Evolutionary conservation across 148 eudicot species (phyloP).

Genomic region (Amaranthus palmeri): DNA sequence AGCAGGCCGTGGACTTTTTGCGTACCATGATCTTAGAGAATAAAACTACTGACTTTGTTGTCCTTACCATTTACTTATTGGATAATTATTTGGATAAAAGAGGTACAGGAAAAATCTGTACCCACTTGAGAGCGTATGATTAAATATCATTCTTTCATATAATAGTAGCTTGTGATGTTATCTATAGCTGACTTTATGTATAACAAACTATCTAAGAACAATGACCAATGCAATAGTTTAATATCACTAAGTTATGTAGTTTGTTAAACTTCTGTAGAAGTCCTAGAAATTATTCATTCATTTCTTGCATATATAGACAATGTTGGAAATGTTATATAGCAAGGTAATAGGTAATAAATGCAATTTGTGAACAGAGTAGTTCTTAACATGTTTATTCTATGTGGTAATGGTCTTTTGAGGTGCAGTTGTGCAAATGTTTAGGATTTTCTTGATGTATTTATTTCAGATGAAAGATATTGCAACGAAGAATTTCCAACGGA

Average conservation of each 20-base stretch:
- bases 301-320: background rate
- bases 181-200: too few species aligned
- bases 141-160: too few species aligned
- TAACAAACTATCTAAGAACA: too few species aligned
- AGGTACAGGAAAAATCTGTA: too few species aligned
- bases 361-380: background rate
- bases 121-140: too few species aligned
- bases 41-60: too few species aligned
- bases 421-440: background rate
- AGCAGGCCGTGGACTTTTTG: too few species aligned
- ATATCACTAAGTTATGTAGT: background rate
- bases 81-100: too few species aligned
- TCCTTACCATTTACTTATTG: too few species aligned
- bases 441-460: conserved; percentile 4
- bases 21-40: too few species aligned
- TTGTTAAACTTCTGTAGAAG: background rate
- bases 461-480: conserved; percentile 93
- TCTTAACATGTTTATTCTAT: background rate
- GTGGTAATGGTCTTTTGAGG: conserved; percentile 3
- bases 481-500: conserved; percentile 90
- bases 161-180: too few species aligned
- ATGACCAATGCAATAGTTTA: background rate
- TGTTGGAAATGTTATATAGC: background rate
- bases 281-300: background rate
- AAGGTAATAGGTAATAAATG: background rate